Base-by-base conservation (phyloP, 2,329 filamentous ascomycete species). In the Trichothecium roseum region DNA sequence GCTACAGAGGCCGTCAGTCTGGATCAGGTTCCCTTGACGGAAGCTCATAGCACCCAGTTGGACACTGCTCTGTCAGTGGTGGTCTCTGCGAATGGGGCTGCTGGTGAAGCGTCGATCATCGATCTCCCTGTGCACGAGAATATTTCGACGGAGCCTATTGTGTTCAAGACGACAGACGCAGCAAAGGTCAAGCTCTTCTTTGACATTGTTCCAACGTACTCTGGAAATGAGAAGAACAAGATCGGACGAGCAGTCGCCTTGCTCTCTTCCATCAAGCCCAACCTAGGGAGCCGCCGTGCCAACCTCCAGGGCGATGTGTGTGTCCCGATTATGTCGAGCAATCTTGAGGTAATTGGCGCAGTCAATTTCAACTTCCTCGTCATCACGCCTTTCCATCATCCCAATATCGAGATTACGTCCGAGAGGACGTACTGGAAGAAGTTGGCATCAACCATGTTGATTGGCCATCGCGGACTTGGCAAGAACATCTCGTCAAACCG, bases 361-460 rank as follows among this genome's bases (percentile, higher is more conserved):
- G 84, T 98, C 45, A 94, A 94, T 50, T 98, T 98, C 68, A 95
- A 95, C 57, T 96, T 96, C 54, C 64, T 94, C 22, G 75, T 96
- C 50, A 87, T 98, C 47, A 96, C 86, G 1, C 89, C 91, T 0
- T 98, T 98, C 60, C 74, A 78, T 14, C 91, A 96, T 55, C 85
- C 86, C 6, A 93, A 93, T 40, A 91, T 98, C 81, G 83, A 84
- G 38, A 79, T 96, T 44, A 91, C 82, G 1, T 84, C 86, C 26
- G 74, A 87, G 39, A 84, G 93, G 53, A 96, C 88, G 1, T 98
- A 96, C 57, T 98, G 89, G 89, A 94, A 86, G 62, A 93, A 86
- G 55, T 67, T 94, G 53, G 75, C 83, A 10, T 84, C 85, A 3
- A 89, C 89, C 3, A 94, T 93, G 84, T 74, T 81, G 13, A 78